Evolutionary conservation across 2,329 filamentous ascomycete genomes (phyloP).

Genomic region (Talaromyces sp.): DNA sequence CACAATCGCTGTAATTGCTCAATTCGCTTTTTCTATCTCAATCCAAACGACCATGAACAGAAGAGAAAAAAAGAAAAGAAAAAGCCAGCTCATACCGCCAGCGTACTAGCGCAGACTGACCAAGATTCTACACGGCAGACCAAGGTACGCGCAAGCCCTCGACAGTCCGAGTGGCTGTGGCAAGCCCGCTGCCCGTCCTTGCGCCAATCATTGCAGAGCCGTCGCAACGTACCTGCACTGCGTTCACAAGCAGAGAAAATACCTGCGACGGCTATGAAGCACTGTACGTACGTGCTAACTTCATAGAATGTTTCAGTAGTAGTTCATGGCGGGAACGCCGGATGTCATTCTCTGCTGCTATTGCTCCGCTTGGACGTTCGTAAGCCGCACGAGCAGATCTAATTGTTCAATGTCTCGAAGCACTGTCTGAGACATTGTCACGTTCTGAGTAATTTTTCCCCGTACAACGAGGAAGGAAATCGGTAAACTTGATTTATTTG

Average conservation of each 20-base stretch:
- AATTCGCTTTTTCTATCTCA: too few species aligned
- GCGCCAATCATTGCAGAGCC: neutral
- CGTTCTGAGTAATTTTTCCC: too few species aligned
- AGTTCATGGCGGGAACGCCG: neutral
- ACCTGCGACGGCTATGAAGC: neutral
- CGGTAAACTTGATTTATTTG: neutral
- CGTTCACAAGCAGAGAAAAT: neutral
- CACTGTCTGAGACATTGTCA: too few species aligned
- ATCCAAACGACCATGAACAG: neutral
- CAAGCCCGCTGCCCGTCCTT: neutral
- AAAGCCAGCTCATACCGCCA: neutral
- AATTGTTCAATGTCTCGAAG: too few species aligned
- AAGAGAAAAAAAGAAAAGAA: neutral
- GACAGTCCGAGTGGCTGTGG: conserved; percentile 1
- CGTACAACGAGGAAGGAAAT: neutral
- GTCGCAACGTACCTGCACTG: neutral
- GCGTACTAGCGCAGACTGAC: neutral
- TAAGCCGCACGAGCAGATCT: too few species aligned
- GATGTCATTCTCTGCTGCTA: neutral
- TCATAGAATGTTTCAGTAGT: neutral
- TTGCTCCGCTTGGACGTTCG: too few species aligned
- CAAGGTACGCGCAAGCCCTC: conserved; percentile 2
- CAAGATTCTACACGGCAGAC: neutral
- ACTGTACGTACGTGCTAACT: neutral
- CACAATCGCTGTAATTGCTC: too few species aligned